Conservation (phyloP, 345 rosid genomes). For the Populus davidiana region DNA sequence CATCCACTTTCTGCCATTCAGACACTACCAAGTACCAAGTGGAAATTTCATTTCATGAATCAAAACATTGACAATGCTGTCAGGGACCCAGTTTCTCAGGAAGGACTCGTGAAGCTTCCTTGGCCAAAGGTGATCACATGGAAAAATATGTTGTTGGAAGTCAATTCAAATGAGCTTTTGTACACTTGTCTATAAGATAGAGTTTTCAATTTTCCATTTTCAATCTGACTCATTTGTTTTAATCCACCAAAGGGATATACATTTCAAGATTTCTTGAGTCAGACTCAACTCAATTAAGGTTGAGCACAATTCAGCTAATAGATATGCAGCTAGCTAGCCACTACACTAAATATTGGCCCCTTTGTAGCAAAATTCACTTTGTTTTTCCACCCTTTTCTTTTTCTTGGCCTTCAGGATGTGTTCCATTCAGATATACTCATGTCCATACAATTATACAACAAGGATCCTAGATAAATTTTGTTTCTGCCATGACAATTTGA, state of each 20-base stretch:
- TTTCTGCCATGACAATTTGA: not conserved
- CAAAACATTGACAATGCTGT: slow-evolving; percentile 18
- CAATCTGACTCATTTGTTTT: not conserved
- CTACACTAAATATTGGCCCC: not conserved
- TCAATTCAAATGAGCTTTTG: not conserved
- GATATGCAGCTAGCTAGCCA: not conserved
- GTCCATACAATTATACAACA: not conserved
- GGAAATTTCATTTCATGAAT: slow-evolving; percentile 10
- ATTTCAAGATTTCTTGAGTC: slow-evolving; percentile 10
- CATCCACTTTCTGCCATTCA: slow-evolving; percentile 26
- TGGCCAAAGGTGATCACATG: not conserved
- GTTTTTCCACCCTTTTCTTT: too few relatives aligned
- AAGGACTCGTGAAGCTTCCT: slow-evolving; percentile 5
- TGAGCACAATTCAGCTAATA: not conserved
- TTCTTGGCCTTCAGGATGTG: not conserved
- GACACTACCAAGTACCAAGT: slow-evolving; percentile 10
- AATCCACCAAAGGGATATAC: not conserved
- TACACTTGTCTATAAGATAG: not conserved
- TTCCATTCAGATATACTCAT: not conserved
- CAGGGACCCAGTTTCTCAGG: slow-evolving; percentile 28
- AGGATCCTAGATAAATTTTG: not conserved
- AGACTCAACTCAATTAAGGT: slow-evolving; percentile 13
- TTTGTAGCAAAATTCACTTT: too few relatives aligned
- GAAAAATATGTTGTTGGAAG: not conserved
- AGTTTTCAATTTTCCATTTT: not conserved